These are phyloP conservation scores for Syzygium aqueum DNA, from an alignment of 345 rosid species.

Conservation along the genomic window DNA sequence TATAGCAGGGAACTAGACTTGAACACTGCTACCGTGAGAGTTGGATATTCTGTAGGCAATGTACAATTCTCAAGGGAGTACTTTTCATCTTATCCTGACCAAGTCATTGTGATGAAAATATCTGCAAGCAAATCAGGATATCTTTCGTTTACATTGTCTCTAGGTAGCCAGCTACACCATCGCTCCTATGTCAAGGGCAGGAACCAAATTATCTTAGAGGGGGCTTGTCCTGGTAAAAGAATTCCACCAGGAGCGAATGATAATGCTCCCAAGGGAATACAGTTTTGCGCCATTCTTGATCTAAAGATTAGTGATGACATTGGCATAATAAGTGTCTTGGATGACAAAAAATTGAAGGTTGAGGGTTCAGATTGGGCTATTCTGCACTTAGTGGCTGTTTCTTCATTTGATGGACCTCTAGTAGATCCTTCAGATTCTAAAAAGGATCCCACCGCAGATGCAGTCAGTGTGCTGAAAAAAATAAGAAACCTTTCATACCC, in stretches of 20 bases:
- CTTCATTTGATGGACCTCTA: slow-evolving; percentile 84
- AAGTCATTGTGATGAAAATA: slow-evolving; percentile 60
- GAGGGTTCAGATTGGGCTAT: slow-evolving; percentile 75
- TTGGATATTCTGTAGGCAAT: slow-evolving; percentile 52
- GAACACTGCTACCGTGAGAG: slow-evolving; percentile 64
- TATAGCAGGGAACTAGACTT: slow-evolving; percentile 90
- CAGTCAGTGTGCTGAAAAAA: slow-evolving; percentile 24
- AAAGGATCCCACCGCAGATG: slow-evolving; percentile 49
- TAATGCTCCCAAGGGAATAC: slow-evolving; percentile 53
- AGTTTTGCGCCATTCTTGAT: slow-evolving; percentile 59
- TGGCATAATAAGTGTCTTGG: slow-evolving; percentile 38
- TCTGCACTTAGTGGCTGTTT: slow-evolving; percentile 46
- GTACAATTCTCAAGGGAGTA: slow-evolving; percentile 57
- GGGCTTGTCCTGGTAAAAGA: slow-evolving; percentile 68
- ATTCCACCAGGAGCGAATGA: slow-evolving; percentile 29
- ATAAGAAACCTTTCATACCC: slow-evolving; percentile 41
- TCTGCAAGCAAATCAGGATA: slow-evolving; percentile 54
- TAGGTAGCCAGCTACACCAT: slow-evolving; percentile 57
- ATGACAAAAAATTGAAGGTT: slow-evolving; percentile 58
- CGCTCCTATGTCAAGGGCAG: slow-evolving; percentile 32
- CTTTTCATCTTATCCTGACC: slow-evolving; percentile 67
- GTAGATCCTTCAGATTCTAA: slow-evolving; percentile 61
- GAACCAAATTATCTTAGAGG: slow-evolving; percentile 55
- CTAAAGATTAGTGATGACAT: slow-evolving; percentile 44
- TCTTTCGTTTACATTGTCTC: slow-evolving; percentile 50